Evolutionary conservation across 1,284 basidiomycete genomes (phyloP), one percentile per base, ranked within the genome.

Genomic region (Coriolopsis trogii): DNA sequence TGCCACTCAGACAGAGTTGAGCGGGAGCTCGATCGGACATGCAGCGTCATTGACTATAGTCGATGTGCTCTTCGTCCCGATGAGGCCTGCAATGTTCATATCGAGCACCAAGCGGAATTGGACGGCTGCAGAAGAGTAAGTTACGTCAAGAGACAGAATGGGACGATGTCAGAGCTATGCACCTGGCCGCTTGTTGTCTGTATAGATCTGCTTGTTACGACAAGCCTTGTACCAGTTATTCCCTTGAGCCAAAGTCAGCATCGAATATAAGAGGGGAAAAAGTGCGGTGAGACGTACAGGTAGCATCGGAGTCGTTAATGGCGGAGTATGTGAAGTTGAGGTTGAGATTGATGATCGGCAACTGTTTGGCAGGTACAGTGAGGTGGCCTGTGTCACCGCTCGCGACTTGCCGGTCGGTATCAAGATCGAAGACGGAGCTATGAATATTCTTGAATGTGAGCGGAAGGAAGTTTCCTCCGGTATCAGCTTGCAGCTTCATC

Each of bases 291-390:
- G 4, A 73, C 85, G 59, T 62, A 91, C 92, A 95, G 25, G 93
- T 94, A 33, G 77, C 73, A 70, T 95, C 93, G 1, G 85, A 82
- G 41, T 80, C 77, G 66, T 95, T 95, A n/a, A 80, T 73, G 0
- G 87, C 89, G n/a, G 82, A 55, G 66, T 94, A 95, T 0, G 83
- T 82, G 69, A 95, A 93, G 60, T 86, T 87, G 46, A 95, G 72
- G 1, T 92, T 92, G 16, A 95, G 58, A 36, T 78, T 67, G 29
- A 95, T 73, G 29, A 81, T 67, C 6, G 81, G 76, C 63, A 85
- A 84, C 26, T 70, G 48, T 63, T 85, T 87, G 18, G 89, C 85
- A 9, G 84, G 79, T 3, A 93, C 67, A 2, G 77, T 83, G 46
- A 74, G 70, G 26, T 73, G 68, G 2, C 80, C 79, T 49, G 83